Base-by-base conservation (phyloP, 164 flowering plant species). In the Umbilicus rupestris region DNA sequence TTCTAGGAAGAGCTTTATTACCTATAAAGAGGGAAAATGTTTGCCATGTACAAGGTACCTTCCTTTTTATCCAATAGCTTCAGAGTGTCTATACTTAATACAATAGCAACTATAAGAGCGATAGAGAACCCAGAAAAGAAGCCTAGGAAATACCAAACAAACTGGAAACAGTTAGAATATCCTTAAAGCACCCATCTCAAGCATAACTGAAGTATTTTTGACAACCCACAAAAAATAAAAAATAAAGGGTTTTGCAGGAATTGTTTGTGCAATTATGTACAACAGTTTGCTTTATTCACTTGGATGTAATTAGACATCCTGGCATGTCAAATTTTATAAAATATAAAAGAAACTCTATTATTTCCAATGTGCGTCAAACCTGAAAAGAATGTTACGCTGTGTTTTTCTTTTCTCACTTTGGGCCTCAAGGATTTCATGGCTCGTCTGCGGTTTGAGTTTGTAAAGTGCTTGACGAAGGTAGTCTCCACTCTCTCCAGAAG, bases 371-470 rank as follows among this genome's bases (percentile, higher is more conserved):
- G n/a, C n/a, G 60, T 55, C 30, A 28, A 17, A 79, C 89, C 87
- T 63, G 85, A 72, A 42, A 74, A 79, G 65, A 83, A 85, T 47
- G 87, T 79, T 35, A 79, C 70, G 1, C 82, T 67, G 63, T 82
- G 87, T 65, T 69, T 83, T 68, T 85, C 87, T 75, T 63, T 81
- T 71, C 72, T 78, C 24, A 37, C 58, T 72, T 76, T 83, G 66
- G 84, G 85, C 68, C 85, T 83, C 77, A 83, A 64, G 7, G 69
- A 65, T 57, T 80, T 83, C 83, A 82, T 85, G 52, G 83, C 87
- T 74, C 75, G 69, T 20, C 70, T 71, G 62, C 81, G 78, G 67
- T 85, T 79, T 45, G 78, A 76, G 55, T 79, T 77, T 58, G 82
- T 65, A 64, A 85, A 85, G 74, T 85, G 77, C 74, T 80, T 80